phyloP scores from a whole-genome alignment of 2,329 filamentous ascomycete species.

The Fusarium liriodendri region DNA sequence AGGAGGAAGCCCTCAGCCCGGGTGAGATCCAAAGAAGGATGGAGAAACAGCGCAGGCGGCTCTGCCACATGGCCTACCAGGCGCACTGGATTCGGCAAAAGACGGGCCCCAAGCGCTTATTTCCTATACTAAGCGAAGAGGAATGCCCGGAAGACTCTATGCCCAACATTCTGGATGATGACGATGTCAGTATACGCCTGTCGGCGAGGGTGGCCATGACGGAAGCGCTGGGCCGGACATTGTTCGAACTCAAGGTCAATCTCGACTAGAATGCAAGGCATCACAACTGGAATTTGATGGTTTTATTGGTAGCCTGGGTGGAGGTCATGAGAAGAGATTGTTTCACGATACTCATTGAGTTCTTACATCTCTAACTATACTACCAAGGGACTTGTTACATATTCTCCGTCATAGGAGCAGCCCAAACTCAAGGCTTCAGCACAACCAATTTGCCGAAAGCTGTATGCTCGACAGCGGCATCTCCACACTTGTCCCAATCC shows the following conservation, averaged over 20 bases:
- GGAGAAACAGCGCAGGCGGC: slow-evolving; percentile 15
- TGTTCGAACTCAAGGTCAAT: slow-evolving; percentile 31
- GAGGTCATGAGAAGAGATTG: background rate
- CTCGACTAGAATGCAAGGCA: background rate
- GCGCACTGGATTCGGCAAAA: background rate
- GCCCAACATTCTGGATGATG: slow-evolving; percentile 2
- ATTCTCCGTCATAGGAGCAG: background rate
- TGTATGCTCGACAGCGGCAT: slow-evolving; percentile 20
- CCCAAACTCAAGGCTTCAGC: slow-evolving; percentile 10
- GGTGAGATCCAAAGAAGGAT: slow-evolving; percentile 26
- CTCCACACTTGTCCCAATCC: slow-evolving; percentile 30
- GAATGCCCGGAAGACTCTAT: slow-evolving; percentile 23
- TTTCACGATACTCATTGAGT: background rate
- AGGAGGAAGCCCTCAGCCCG: slow-evolving; percentile 5
- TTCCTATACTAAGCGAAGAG: slow-evolving; percentile 13
- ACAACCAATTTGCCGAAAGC: slow-evolving; percentile 24
- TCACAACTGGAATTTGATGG: background rate
- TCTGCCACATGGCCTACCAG: slow-evolving; percentile 2
- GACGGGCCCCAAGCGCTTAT: slow-evolving; percentile 16
- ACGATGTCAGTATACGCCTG: background rate
- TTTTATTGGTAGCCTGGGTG: background rate
- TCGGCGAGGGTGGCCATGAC: slow-evolving; percentile 3
- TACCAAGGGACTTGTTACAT: background rate
- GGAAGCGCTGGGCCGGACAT: slow-evolving; percentile 27
- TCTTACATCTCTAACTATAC: background rate